Evolutionary conservation across 1,139 yeast species (phyloP), one percentile per base, ranked within the genome.

Genomic region (Geotrichum klebahnii): DNA sequence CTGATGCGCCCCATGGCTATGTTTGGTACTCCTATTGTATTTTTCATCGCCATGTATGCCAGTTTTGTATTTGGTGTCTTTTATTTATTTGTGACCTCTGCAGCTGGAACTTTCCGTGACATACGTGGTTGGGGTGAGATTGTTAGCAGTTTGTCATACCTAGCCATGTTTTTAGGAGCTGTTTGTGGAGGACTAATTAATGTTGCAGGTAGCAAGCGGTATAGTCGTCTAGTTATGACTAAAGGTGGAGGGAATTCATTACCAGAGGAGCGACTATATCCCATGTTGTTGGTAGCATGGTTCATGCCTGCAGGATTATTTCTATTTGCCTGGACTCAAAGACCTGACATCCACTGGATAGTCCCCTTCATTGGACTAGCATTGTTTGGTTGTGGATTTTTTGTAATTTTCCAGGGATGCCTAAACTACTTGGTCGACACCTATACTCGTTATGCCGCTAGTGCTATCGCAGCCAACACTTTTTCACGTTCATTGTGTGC

Each of bases 381-480:
- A 3, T 72, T 87, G 16, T 74, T 80, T 59, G 88, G 86, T 0
- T 67, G 74, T 54, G 89, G 89, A 1, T 73, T 81, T 57, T 78
- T 83, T 55, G 71, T 79, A 59, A 73, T 81, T 61, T 73, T 77
- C 75, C 70, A 79, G 67, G 73, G 80, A 62, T 67, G 77, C 60
- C 66, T 84, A 53, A 75, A 78, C 53, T 84, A 84, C 60, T 71
- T 83, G 36, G 81, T 81, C 8, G 83, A 81, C 64, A 77, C 83
- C 0, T 84, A 81, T 62, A 70, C 77, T 31, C 68, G 71, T 19
- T 80, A 75, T 55, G 81, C 89, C 9, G 95, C 96, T 0, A 80
- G 88, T 12, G 94, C 88, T 1, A 74, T 86, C 65, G 95, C 94
- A 3, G 89, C 92, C 9, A 85, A 83, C 63, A 80, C 86, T 29